Evolutionary conservation across 2,329 filamentous ascomycete species (phyloP), one percentile per base, ranked within the genome.

Genomic region (Elsinoe ampelina): DNA sequence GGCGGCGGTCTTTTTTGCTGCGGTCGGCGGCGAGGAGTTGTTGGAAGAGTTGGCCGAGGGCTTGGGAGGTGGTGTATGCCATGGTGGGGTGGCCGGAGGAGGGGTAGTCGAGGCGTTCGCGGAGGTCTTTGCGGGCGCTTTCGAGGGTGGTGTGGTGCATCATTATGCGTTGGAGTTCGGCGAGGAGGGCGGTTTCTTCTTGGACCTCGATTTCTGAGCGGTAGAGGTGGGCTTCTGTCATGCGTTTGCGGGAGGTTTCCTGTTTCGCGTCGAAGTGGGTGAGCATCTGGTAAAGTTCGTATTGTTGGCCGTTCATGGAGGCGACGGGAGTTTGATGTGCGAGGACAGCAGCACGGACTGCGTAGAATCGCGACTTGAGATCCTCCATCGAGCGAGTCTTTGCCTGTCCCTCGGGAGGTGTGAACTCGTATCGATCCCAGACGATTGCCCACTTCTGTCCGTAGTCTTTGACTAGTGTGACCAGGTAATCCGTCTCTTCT

Each of bases 371-470:
- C 13, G 85, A 80, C 71, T 98, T 98, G 59, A 98, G 75, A 60
- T 95, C 89, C 69, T 98, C 93, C 77, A 96, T 83, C 1, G 82
- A 84, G 41, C 93, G 82, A 6, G 72, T 70, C 57, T 77, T 80
- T 8, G 54, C 41, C 13, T 56, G 41, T 36, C 26, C 13, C 13
- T 22, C 34, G 62, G 58, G 12, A 57, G 74, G 73, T 48, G 78
- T 72, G 68, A 82, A 95, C 55, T 95, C 88, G 73, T 96, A 98
- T 58, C 92, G 87, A 70, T 98, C 93, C 77, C 86, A 89, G 59
- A 98, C 88, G 13, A 97, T 71, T 2, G 92, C 80, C 90, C 93
- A 98, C 63, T 93, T 85, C 59, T 95, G 78, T 66, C 95, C 89
- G 67, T 84, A 95, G 47, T 91, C 86, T 58, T 79, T 79, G 12